Conservation (phyloP, 2,329 filamentous ascomycete genomes). For the Ophiostoma ips region DNA sequence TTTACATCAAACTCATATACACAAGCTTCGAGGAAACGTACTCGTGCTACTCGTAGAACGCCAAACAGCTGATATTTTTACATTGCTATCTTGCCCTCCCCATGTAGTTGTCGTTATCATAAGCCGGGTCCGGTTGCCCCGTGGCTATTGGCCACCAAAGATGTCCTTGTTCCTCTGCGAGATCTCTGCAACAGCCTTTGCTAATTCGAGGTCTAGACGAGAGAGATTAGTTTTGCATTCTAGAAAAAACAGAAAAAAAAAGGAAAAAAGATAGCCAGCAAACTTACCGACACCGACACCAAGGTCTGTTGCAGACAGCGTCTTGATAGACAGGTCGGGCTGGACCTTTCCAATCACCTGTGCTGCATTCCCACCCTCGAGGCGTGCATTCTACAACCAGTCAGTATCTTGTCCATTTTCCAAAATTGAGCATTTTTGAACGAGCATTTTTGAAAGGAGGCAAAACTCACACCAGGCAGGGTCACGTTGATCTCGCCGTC, state of each 20-base stretch:
- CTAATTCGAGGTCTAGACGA: constrained; percentile 13
- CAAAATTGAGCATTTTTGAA: no score
- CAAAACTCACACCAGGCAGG: constrained; percentile 46
- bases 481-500: constrained; percentile 62
- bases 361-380: constrained; percentile 53
- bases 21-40: no score
- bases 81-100: not conserved
- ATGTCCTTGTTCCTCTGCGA: constrained; percentile 10
- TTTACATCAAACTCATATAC: no score
- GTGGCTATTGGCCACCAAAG: constrained; percentile 5
- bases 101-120: not conserved
- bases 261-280: not conserved
- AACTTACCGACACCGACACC: constrained; percentile 53
- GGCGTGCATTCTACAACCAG: constrained; percentile 51
- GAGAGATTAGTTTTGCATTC: not conserved
- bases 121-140: no score
- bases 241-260: not conserved
- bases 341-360: constrained; percentile 74
- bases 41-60: no score
- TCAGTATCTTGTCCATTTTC: not conserved
- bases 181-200: constrained; percentile 12
- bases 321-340: constrained; percentile 56
- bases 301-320: constrained; percentile 55
- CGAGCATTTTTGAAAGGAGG: no score
- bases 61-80: no score